These are phyloP conservation scores for Flaveria bidentis DNA, from an alignment of 129 eudicot species.

Conservation along the genomic window DNA sequence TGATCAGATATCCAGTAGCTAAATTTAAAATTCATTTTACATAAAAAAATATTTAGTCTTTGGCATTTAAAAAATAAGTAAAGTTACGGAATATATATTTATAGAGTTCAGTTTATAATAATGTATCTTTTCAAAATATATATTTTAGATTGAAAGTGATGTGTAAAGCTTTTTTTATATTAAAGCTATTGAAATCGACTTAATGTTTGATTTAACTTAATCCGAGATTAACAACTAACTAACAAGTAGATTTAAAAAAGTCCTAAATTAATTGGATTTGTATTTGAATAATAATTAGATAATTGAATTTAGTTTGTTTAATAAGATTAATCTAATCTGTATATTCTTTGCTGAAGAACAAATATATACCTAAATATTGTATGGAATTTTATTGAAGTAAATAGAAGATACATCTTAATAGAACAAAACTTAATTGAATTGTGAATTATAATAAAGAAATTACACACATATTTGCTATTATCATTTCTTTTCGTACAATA, in stretches of 20 bases:
- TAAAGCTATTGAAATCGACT: not conserved
- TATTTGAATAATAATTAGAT: not conserved
- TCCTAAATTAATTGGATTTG: not conserved
- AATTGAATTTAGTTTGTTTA: too few species aligned
- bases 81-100: not conserved
- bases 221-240: not conserved
- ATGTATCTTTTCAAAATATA: not conserved
- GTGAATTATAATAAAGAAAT: too few species aligned
- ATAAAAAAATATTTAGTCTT: not conserved
- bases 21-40: not conserved
- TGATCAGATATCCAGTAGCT: too few species aligned
- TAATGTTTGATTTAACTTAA: not conserved
- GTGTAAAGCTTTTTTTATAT: not conserved
- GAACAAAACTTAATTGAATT: too few species aligned
- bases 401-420: too few species aligned
- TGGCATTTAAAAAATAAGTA: not conserved
- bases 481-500: too few species aligned
- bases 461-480: too few species aligned
- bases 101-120: not conserved
- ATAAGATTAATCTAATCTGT: too few species aligned
- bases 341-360: too few species aligned
- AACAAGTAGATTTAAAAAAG: not conserved
- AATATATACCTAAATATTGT: too few species aligned
- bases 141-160: not conserved
- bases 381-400: too few species aligned